Percentiles rank a stretch among this genome's conserved stretches.
Evolutionary conservation across 108 stramenopile genomes (phyloP).

Genomic region (Nannochloropsis gaditana): DNA sequence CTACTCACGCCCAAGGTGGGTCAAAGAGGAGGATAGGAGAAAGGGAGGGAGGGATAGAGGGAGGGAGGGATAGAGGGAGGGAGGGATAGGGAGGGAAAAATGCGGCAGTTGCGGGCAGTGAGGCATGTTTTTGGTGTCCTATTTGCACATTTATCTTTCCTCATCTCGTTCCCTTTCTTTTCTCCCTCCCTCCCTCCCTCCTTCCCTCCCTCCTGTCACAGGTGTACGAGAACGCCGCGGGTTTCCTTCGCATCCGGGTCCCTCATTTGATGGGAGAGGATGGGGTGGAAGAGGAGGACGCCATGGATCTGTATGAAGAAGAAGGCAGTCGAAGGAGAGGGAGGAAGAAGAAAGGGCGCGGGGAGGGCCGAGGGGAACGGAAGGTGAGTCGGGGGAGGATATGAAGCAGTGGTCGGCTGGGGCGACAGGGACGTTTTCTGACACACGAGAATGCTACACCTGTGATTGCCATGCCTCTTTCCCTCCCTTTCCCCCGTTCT

Average conservation of each 20-base stretch:
- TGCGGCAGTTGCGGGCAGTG: too few relatives aligned
- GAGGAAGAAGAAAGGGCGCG: slow-evolving; percentile 8
- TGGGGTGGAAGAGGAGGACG: neutral
- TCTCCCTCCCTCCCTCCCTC: neutral
- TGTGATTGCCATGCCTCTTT: neutral
- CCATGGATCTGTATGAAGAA: neutral
- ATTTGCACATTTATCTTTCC: neutral
- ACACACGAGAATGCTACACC: too few relatives aligned
- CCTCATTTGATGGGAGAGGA: slow-evolving; percentile 13
- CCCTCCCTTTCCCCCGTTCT: neutral
- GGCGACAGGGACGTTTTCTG: too few relatives aligned
- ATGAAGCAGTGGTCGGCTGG: too few relatives aligned
- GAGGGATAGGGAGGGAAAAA: too few relatives aligned
- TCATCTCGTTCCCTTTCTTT: neutral
- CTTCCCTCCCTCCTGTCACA: neutral
- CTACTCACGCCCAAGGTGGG: neutral
- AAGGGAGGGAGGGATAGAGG: neutral
- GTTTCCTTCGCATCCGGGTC: slow-evolving; percentile 41
- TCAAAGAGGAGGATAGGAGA: neutral
- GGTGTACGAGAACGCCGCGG: slow-evolving; percentile 44
- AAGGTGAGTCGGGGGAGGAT: neutral
- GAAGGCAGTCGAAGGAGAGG: slow-evolving; percentile 29
- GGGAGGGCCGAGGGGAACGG: neutral
- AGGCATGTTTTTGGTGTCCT: neutral
- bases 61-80: neutral